Conservation (phyloP, 768 basidiomycete species). For the Lactifluus volemus region DNA sequence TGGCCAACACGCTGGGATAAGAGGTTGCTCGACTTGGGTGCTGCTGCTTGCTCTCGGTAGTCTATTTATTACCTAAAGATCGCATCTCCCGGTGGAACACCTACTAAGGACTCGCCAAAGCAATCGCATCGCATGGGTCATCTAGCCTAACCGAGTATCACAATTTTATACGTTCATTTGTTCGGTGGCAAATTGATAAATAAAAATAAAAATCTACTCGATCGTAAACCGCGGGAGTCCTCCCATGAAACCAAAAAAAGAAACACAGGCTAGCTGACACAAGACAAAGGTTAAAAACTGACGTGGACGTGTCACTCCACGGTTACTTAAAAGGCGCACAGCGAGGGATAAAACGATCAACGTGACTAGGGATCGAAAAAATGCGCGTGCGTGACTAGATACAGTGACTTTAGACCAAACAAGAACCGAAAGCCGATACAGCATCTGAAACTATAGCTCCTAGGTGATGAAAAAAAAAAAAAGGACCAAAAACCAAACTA, state of each 20-base stretch:
- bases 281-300: neutral
- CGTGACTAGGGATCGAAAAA: neutral
- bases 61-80: neutral
- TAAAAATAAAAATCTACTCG: neutral
- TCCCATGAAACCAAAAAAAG: no score
- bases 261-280: neutral
- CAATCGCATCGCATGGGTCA: no score
- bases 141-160: no score
- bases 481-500: no score
- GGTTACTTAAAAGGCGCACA: neutral
- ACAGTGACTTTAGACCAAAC: conserved; percentile 6
- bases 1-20: no score
- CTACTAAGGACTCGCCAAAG: no score
- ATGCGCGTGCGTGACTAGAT: conserved; percentile 4
- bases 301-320: neutral
- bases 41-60: no score
- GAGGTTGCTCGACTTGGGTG: no score
- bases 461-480: neutral
- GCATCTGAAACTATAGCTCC: conserved; percentile 6
- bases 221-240: neutral
- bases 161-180: no score
- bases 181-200: neutral
- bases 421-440: neutral
- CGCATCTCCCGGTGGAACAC: no score
- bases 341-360: neutral